Conservation (phyloP, 495 filamentous ascomycete species). For the Achaetomiella virescens region DNA sequence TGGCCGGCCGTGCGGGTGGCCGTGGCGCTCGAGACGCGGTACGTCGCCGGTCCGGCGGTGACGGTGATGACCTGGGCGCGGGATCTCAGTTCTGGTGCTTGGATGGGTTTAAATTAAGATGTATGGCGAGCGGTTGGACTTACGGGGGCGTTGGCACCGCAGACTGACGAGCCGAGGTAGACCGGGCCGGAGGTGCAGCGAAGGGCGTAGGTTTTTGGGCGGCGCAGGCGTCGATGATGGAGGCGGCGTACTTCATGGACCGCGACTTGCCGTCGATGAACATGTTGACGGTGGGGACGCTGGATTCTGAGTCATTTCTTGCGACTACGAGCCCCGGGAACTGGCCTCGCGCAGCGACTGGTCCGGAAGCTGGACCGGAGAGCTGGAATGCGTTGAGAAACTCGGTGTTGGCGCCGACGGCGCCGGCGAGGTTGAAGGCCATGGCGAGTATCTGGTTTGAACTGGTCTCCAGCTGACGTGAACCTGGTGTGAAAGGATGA, state of each 20-base stretch:
- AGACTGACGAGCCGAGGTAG: neutral
- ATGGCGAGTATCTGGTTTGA: neutral
- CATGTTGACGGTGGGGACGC: conserved; percentile 1
- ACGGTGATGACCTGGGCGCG: neutral
- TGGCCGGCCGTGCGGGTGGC: neutral
- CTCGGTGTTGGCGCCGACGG: neutral
- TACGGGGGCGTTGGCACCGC: neutral
- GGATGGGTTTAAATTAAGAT: neutral
- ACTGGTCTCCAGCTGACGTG: too few species aligned
- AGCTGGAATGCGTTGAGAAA: neutral
- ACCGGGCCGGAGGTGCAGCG: neutral
- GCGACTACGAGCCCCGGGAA: neutral
- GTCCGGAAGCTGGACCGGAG: neutral
- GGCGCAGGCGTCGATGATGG: neutral
- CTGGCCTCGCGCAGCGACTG: neutral
- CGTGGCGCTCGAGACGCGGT: neutral
- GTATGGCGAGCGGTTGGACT: neutral
- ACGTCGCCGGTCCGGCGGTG: neutral
- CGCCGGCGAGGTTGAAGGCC: neutral
- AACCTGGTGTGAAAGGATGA: too few species aligned
- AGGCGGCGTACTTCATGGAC: neutral
- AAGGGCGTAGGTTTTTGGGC: neutral
- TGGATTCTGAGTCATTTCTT: neutral
- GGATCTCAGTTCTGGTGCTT: neutral
- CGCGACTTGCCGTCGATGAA: neutral